phyloP scores from a whole-genome alignment of 768 basidiomycete species.

The Suillus ampliporus region DNA sequence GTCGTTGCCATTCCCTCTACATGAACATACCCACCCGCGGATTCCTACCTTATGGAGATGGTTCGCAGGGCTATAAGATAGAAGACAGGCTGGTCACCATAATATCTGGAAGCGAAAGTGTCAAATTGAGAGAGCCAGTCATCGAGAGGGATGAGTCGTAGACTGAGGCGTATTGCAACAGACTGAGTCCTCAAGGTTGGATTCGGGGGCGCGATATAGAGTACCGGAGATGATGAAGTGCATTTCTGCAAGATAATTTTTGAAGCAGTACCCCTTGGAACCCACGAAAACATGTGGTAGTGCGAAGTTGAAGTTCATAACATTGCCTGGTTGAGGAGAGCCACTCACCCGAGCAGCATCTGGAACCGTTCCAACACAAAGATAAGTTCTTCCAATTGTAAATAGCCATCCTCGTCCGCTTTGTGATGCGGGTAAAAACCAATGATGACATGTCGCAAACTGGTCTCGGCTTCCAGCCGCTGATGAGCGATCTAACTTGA shows the following conservation, averaged over 20 bases:
- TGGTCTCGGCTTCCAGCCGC: no score
- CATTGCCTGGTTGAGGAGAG: slow-evolving; percentile 28
- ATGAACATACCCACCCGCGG: no score
- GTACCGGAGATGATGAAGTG: slow-evolving; percentile 11
- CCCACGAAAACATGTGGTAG: slow-evolving; percentile 20
- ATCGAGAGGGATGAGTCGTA: slow-evolving; percentile 19
- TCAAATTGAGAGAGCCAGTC: slow-evolving; percentile 17
- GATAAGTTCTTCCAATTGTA: slow-evolving; percentile 46
- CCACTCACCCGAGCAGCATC: slow-evolving; percentile 23
- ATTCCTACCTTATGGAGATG: no score
- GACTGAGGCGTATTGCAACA: slow-evolving; percentile 14
- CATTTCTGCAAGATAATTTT: slow-evolving; percentile 22
- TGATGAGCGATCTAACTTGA: no score
- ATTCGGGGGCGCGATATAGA: slow-evolving; percentile 22
- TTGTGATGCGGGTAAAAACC: slow-evolving; percentile 44
- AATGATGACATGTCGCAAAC: no score
- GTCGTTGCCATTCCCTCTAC: no score
- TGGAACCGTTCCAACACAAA: slow-evolving; percentile 38
- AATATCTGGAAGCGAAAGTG: neutral
- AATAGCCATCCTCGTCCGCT: slow-evolving; percentile 42
- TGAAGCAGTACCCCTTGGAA: slow-evolving; percentile 24
- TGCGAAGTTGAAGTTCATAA: neutral
- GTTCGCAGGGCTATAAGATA: no score
- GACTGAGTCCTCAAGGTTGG: slow-evolving; percentile 17
- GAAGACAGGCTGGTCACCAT: neutral